Percentiles rank a stretch among this genome's conserved stretches.
These are phyloP conservation scores for Suhomyces choctaworum DNA, from an alignment of 1,139 yeast genomes.

Conservation along the genomic window DNA sequence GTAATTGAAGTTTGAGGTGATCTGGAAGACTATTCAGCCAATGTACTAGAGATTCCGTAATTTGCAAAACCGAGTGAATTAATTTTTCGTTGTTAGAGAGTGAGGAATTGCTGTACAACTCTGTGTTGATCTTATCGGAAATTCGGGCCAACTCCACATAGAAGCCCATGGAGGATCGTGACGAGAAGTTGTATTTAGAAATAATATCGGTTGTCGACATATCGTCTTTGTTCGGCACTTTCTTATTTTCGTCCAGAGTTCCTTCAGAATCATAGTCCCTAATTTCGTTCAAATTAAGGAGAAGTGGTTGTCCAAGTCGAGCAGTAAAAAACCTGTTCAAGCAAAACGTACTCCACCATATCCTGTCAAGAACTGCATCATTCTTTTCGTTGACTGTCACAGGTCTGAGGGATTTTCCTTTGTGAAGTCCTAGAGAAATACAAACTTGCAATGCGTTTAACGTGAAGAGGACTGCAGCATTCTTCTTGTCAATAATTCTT, in stretches of 20 bases:
- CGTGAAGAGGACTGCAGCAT: constrained; percentile 27
- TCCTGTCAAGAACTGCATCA: constrained; percentile 8
- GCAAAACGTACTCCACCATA: constrained; percentile 33
- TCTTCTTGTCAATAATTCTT: constrained; percentile 30
- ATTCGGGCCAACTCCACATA: constrained; percentile 29
- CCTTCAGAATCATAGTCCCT: constrained; percentile 1
- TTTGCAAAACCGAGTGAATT: constrained; percentile 20
- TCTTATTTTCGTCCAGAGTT: background rate
- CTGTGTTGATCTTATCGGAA: constrained; percentile 25
- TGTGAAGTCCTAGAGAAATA: constrained; percentile 29
- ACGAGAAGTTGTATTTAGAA: constrained; percentile 19
- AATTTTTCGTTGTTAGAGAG: constrained; percentile 21
- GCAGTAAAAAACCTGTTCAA: constrained; percentile 28
- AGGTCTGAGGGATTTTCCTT: constrained; percentile 13
- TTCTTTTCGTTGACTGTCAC: constrained; percentile 4
- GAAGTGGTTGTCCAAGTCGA: constrained; percentile 30
- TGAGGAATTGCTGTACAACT: constrained; percentile 22
- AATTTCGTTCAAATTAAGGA: constrained; percentile 18
- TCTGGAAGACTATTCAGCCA: constrained; percentile 27
- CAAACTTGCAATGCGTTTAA: constrained; percentile 29
- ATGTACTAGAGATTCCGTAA: constrained; percentile 21
- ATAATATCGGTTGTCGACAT: background rate
- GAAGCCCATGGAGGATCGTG: constrained; percentile 19
- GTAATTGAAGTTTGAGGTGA: constrained; percentile 18
- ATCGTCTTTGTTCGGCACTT: background rate